Percentiles rank a stretch among this genome's conserved stretches.
Conservation (phyloP, 176 grass and related monocot species). For the Avena atlantica region DNA sequence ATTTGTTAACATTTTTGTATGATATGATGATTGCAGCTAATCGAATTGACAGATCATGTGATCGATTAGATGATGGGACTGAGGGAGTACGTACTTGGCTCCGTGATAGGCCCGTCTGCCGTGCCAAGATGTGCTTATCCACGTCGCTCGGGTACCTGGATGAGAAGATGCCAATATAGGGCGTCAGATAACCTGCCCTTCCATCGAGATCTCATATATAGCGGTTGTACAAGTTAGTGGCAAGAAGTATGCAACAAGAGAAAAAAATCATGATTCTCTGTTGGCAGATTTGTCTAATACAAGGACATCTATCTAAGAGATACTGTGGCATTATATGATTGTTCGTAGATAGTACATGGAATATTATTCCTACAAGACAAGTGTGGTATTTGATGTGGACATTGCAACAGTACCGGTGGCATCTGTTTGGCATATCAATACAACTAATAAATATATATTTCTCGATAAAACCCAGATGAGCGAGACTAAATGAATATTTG, state of each 20-base stretch:
- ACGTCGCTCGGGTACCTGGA: constrained; percentile 82
- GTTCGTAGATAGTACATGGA: constrained; percentile 12
- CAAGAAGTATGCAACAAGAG: background rate
- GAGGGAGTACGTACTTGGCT: constrained; percentile 58
- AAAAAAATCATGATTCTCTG: background rate
- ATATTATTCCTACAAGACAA: constrained; percentile 41
- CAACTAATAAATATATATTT: background rate
- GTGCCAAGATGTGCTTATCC: constrained; percentile 83
- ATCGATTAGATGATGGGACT: background rate
- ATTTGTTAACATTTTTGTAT: constrained; percentile 38
- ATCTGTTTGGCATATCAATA: background rate
- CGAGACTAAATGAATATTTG: background rate
- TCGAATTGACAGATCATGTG: background rate
- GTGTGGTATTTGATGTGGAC: constrained; percentile 52
- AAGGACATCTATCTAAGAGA: background rate
- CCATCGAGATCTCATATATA: background rate
- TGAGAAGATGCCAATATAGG: constrained; percentile 24
- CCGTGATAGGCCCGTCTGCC: constrained; percentile 76
- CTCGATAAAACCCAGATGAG: background rate
- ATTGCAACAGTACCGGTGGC: constrained; percentile 27
- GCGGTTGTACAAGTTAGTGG: background rate
- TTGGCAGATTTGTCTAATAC: background rate
- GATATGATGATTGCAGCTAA: constrained; percentile 24
- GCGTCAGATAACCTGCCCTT: background rate
- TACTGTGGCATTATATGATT: constrained; percentile 9